Percentiles rank a stretch among this genome's conserved stretches.
Evolutionary conservation across 176 grass and related monocot genomes (phyloP).

Genomic region (Carex cristatella): DNA sequence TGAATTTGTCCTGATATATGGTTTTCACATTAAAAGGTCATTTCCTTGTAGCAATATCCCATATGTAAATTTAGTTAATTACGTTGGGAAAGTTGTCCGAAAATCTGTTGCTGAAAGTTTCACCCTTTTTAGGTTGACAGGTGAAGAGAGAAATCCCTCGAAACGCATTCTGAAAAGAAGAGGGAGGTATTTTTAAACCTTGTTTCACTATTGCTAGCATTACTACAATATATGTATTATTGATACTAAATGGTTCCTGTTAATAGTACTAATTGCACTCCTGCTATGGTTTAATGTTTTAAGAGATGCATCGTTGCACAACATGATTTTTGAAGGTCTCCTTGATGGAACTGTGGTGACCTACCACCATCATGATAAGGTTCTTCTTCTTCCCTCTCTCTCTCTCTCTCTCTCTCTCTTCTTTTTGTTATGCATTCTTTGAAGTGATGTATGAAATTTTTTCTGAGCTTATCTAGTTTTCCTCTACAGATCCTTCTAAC

Average conservation of each 20-base stretch:
- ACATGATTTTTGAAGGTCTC: conserved; percentile 61
- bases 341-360: conserved; percentile 43
- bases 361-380: conserved; percentile 62
- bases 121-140: neutral
- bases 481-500: conserved; percentile 37
- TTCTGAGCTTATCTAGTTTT: conserved; percentile 12
- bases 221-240: neutral
- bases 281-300: neutral
- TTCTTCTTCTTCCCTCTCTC: neutral
- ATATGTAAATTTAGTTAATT: neutral
- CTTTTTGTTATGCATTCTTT: neutral
- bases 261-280: neutral
- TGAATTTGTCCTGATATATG: neutral
- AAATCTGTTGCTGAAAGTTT: neutral
- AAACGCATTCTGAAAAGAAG: neutral
- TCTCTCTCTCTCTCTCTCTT: neutral
- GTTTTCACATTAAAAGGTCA: neutral
- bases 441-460: conserved; percentile 7
- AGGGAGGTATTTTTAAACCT: neutral
- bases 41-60: neutral
- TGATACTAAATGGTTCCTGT: neutral
- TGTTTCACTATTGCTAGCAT: neutral
- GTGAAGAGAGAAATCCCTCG: neutral
- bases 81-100: neutral
- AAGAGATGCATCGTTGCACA: conserved; percentile 52